These are phyloP conservation scores for Geranium brycei DNA, from an alignment of 345 rosid genomes.

Conservation along the genomic window DNA sequence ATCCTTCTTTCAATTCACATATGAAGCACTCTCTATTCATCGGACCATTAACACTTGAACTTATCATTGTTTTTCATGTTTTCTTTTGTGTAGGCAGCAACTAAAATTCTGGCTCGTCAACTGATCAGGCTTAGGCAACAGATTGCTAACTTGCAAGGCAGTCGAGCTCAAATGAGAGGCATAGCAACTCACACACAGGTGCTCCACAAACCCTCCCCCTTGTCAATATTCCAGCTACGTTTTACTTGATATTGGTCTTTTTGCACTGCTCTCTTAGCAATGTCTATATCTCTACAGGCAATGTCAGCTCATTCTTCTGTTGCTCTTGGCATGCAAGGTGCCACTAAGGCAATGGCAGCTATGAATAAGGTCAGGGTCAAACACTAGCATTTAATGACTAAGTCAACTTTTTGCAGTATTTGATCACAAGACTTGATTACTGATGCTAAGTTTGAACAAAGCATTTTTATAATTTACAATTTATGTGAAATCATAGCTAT, in stretches of 20 bases:
- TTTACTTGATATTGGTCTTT: background rate
- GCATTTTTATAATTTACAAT: too few relatives aligned
- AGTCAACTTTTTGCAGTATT: background rate
- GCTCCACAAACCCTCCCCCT: background rate
- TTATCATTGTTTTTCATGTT: background rate
- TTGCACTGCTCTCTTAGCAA: conserved; percentile 6
- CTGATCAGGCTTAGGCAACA: conserved; percentile 84
- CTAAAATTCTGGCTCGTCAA: conserved; percentile 80
- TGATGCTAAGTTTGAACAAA: too few relatives aligned
- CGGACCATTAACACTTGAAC: too few relatives aligned
- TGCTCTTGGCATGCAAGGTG: conserved; percentile 85
- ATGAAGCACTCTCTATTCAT: background rate
- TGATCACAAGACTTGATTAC: too few relatives aligned
- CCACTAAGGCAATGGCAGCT: conserved; percentile 78
- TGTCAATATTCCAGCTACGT: background rate
- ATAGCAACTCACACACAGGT: conserved; percentile 98
- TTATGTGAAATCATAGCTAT: too few relatives aligned
- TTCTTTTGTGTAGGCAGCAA: conserved; percentile 45
- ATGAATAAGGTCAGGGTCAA: conserved; percentile 85
- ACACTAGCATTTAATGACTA: background rate
- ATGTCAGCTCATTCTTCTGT: conserved; percentile 90
- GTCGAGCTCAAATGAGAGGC: conserved; percentile 98
- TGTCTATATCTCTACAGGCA: conserved; percentile 38
- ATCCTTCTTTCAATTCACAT: background rate
- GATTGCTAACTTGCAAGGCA: conserved; percentile 77